Conservation (phyloP, 148 eudicot genomes). For the Cornus controversa region DNA sequence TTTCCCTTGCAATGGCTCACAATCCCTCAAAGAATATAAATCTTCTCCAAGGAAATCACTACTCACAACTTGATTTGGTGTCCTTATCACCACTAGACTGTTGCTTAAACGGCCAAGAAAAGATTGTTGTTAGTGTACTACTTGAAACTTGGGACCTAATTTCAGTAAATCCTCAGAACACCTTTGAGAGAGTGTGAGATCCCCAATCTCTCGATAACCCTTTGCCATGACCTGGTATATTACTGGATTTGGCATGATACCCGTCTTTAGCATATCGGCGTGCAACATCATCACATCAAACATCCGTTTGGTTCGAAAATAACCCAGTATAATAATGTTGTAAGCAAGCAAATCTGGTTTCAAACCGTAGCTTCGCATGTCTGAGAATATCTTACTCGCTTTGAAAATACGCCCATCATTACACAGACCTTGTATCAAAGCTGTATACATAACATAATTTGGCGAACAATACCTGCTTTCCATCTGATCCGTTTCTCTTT, state of each 20-base stretch:
- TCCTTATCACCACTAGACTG: neutral
- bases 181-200: slow-evolving; percentile 35
- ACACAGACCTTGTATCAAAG: slow-evolving; percentile 68
- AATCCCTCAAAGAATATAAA: neutral
- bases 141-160: slow-evolving; percentile 18
- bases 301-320: slow-evolving; percentile 39
- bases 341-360: slow-evolving; percentile 54
- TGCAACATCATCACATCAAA: slow-evolving; percentile 61
- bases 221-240: slow-evolving; percentile 33
- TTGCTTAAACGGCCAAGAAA: neutral
- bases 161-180: slow-evolving; percentile 35
- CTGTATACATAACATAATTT: slow-evolving; percentile 58
- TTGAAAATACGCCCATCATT: slow-evolving; percentile 51
- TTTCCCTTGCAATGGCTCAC: neutral
- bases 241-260: slow-evolving; percentile 40
- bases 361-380: slow-evolving; percentile 55
- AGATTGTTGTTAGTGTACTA: neutral
- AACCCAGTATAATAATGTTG: slow-evolving; percentile 38
- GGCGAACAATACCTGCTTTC: slow-evolving; percentile 20
- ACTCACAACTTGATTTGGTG: neutral
- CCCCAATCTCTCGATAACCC: slow-evolving; percentile 46
- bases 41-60: neutral
- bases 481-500: slow-evolving; percentile 21
- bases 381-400: slow-evolving; percentile 63
- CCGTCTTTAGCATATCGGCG: slow-evolving; percentile 80